Evolutionary conservation across 495 filamentous ascomycete species (phyloP).

Genomic region (Aspergillus panamensis): DNA sequence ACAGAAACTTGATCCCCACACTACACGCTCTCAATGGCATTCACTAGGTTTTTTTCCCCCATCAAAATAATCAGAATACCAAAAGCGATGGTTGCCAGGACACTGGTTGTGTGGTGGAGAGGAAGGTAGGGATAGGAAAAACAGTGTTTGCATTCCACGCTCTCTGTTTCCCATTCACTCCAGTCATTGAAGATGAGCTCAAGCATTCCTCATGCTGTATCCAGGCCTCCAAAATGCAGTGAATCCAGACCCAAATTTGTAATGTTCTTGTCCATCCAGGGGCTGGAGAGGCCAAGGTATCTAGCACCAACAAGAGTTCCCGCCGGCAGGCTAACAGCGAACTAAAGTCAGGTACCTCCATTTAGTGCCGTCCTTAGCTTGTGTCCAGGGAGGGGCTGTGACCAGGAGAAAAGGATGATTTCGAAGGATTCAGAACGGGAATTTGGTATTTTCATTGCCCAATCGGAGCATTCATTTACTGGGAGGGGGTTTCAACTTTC

Average conservation of each 20-base stretch:
- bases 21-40: slow-evolving; percentile 13
- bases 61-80: slow-evolving; percentile 3
- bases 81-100: slow-evolving; percentile 12
- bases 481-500: slow-evolving; percentile 13
- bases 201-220: slow-evolving; percentile 4
- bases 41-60: background rate
- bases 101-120: slow-evolving; percentile 1
- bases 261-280: slow-evolving; percentile 7
- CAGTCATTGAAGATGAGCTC: background rate
- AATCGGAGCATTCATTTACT: slow-evolving; percentile 1
- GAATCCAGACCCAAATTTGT: slow-evolving; percentile 10
- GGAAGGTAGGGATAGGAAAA: background rate
- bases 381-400: background rate
- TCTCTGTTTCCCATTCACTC: background rate
- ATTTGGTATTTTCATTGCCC: slow-evolving; percentile 1
- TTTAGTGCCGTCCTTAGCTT: slow-evolving; percentile 11
- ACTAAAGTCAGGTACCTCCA: slow-evolving; percentile 17
- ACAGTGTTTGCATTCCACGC: background rate
- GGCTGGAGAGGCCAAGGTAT: background rate
- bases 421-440: background rate
- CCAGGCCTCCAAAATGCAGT: background rate
- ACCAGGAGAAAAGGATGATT: background rate
- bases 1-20: slow-evolving; percentile 18
- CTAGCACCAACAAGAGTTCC: slow-evolving; percentile 13
- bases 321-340: background rate